phyloP scores from a whole-genome alignment of 1,139 yeast genomes.

The Candida pseudoviswanathii region DNA sequence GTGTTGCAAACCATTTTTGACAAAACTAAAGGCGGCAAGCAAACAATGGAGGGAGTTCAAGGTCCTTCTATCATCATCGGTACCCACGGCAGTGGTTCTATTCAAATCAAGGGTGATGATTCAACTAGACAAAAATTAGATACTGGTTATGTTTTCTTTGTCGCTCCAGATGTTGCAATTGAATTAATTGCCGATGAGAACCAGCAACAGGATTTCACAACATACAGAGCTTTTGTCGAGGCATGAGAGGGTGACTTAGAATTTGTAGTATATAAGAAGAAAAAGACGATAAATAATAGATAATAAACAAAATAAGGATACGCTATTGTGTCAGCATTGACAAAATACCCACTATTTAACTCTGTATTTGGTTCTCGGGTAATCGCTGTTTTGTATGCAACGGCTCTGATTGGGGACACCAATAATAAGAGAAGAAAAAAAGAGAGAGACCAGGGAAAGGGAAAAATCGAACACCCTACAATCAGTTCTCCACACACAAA shows the following conservation, averaged over 20 bases:
- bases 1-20: slow-evolving; percentile 75
- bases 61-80: slow-evolving; percentile 91
- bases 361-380: too few relatives aligned
- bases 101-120: slow-evolving; percentile 45
- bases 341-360: too few relatives aligned
- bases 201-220: slow-evolving; percentile 54
- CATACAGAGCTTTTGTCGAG: slow-evolving; percentile 88
- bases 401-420: neutral
- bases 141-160: slow-evolving; percentile 79
- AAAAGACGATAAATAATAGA: neutral
- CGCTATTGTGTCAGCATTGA: too few relatives aligned
- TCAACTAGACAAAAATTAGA: slow-evolving; percentile 32
- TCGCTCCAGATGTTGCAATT: slow-evolving; percentile 74
- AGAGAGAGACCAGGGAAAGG: neutral
- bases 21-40: slow-evolving; percentile 44
- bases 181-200: slow-evolving; percentile 54
- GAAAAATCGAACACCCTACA: neutral
- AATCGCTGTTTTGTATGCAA: neutral
- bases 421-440: neutral
- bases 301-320: neutral
- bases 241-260: slow-evolving; percentile 31
- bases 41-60: slow-evolving; percentile 55
- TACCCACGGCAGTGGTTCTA: slow-evolving; percentile 76
- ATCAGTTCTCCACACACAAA: neutral
- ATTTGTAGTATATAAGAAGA: neutral